phyloP scores from a whole-genome alignment of 768 basidiomycete species.

The Auricularia sp. region DNA sequence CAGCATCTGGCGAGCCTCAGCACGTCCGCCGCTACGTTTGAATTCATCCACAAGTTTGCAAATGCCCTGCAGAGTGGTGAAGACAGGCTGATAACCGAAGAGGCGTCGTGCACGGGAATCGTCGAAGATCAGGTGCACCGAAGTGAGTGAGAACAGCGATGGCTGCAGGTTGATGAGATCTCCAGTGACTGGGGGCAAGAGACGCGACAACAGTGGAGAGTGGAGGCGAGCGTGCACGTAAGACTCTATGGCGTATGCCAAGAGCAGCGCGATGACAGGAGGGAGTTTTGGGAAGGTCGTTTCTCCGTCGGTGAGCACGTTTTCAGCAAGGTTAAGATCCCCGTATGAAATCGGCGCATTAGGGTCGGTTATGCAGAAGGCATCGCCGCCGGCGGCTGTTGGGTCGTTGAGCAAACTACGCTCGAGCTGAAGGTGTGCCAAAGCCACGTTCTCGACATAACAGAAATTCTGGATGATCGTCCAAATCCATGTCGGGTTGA shows the following conservation, averaged over 20 bases:
- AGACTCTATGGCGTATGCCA: conserved; percentile 49
- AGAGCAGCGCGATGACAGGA: conserved; percentile 50
- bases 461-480: conserved; percentile 51
- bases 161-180: conserved; percentile 52
- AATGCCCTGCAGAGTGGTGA: conserved; percentile 50
- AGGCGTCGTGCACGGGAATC: conserved; percentile 56
- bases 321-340: conserved; percentile 48
- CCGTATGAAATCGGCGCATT: conserved; percentile 54
- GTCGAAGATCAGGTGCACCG: conserved; percentile 51
- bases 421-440: conserved; percentile 70
- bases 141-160: conserved; percentile 44
- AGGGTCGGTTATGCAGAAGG: conserved; percentile 57
- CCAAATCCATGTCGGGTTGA: conserved; percentile 44
- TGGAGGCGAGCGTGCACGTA: conserved; percentile 40
- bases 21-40: conserved; percentile 25
- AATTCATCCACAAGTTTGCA: conserved; percentile 46
- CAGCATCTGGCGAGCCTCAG: conserved; percentile 30
- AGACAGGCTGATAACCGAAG: conserved; percentile 49
- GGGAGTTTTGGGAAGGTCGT: conserved; percentile 48
- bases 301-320: conserved; percentile 45
- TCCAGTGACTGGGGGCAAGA: conserved; percentile 37
- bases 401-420: conserved; percentile 50
- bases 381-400: conserved; percentile 63
- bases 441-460: conserved; percentile 69
- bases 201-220: conserved; percentile 5